A percentile compares a stretch with the other conserved stretches of the same genome.
Conservation (phyloP, 495 filamentous ascomycete genomes). For the Penicillium chermesinum region DNA sequence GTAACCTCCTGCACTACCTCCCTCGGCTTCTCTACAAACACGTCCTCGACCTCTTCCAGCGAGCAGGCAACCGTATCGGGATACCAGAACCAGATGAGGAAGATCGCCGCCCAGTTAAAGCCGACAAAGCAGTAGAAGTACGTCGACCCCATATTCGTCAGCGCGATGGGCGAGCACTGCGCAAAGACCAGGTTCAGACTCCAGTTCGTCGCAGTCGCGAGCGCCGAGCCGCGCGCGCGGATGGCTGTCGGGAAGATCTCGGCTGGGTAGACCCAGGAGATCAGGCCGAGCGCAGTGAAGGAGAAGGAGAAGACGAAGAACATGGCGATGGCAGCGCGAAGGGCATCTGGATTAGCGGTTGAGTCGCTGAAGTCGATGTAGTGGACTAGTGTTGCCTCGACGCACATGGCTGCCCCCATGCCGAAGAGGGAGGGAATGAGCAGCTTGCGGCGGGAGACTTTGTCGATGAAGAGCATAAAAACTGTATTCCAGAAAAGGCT, state of each 20-base stretch:
- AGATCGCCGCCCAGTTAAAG: slow-evolving; percentile 42
- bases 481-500: slow-evolving; percentile 44
- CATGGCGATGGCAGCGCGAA: slow-evolving; percentile 53
- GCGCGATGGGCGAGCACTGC: slow-evolving; percentile 51
- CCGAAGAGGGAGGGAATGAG: slow-evolving; percentile 48
- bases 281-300: slow-evolving; percentile 48
- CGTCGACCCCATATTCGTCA: slow-evolving; percentile 40
- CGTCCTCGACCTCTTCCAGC: slow-evolving; percentile 49
- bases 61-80: slow-evolving; percentile 51
- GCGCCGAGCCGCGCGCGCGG: slow-evolving; percentile 47
- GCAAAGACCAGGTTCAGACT: slow-evolving; percentile 50
- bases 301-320: slow-evolving; percentile 55
- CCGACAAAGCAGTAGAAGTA: slow-evolving; percentile 54
- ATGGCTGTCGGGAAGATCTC: slow-evolving; percentile 55
- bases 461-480: slow-evolving; percentile 50
- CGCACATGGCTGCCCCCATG: slow-evolving; percentile 48
- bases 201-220: slow-evolving; percentile 52
- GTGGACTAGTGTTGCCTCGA: slow-evolving; percentile 41
- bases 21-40: slow-evolving; percentile 27
- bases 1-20: slow-evolving; percentile 9
- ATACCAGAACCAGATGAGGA: slow-evolving; percentile 43
- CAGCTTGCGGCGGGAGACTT: slow-evolving; percentile 47
- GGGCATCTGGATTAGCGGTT: slow-evolving; percentile 31
- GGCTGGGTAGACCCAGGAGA: slow-evolving; percentile 53
- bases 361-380: slow-evolving; percentile 22